These are phyloP conservation scores for Ogataea wickerhamii DNA, from an alignment of 805 yeast genomes.

Conservation along the genomic window DNA sequence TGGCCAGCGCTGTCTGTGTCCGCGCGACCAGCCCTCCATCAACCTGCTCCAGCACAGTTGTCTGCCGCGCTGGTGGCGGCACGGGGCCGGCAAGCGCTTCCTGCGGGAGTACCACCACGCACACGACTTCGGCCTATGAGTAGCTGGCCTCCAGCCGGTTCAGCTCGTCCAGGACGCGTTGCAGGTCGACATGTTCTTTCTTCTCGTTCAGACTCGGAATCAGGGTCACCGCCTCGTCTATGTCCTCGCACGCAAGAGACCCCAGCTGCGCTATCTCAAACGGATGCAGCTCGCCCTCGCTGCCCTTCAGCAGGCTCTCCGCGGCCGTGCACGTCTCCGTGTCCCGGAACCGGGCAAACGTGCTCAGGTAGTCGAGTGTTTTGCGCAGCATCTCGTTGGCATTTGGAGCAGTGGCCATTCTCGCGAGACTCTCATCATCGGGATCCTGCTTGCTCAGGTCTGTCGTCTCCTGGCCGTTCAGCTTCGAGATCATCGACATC, in stretches of 20 bases:
- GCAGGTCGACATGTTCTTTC: slow-evolving; percentile 82
- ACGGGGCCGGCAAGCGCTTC: slow-evolving; percentile 58
- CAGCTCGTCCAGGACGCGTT: slow-evolving; percentile 81
- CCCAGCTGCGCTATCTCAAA: slow-evolving; percentile 89
- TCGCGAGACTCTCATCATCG: slow-evolving; percentile 48
- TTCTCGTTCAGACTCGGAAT: slow-evolving; percentile 83
- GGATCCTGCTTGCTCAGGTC: slow-evolving; percentile 30
- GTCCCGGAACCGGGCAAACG: slow-evolving; percentile 87
- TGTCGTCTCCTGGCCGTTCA: slow-evolving; percentile 33
- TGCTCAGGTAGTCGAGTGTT: slow-evolving; percentile 80
- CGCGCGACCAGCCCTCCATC: slow-evolving; percentile 36
- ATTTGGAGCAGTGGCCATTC: slow-evolving; percentile 59
- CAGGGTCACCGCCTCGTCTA: slow-evolving; percentile 92
- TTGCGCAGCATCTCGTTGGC: slow-evolving; percentile 88
- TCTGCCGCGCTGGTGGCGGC: slow-evolving; percentile 72
- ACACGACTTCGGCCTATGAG: slow-evolving; percentile 27
- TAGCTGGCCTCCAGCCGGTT: slow-evolving; percentile 54
- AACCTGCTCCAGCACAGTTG: slow-evolving; percentile 55
- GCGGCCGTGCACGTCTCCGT: slow-evolving; percentile 92
- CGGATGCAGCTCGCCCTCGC: slow-evolving; percentile 83
- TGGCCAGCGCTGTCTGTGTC: slow-evolving; percentile 60
- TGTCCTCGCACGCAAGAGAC: slow-evolving; percentile 89
- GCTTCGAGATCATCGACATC: slow-evolving; percentile 44
- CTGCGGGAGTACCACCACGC: slow-evolving; percentile 40
- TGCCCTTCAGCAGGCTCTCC: slow-evolving; percentile 72